Evolutionary conservation across 805 yeast species (phyloP), one percentile per base, ranked within the genome.

Genomic region (Kluyveromyces siamensis): DNA sequence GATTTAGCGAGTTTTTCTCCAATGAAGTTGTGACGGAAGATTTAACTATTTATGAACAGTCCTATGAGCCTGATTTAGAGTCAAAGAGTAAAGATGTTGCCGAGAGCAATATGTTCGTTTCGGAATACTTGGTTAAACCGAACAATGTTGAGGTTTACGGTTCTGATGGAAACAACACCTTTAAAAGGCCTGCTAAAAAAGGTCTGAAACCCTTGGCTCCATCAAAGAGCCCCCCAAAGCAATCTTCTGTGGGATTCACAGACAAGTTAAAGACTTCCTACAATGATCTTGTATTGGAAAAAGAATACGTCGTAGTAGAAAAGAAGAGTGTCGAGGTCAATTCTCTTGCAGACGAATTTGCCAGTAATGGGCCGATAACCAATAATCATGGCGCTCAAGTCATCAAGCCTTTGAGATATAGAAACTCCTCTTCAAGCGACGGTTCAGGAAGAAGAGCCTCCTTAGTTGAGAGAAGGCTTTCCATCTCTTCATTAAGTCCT

Each of bases 321-420:
- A 93, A 91, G 64, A 77, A 95, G 45, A 87, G 93, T 0, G 97
- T 91, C 3, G 98, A 93, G 62, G 95, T 91, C 8, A 91, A 91
- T 69, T 91, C 96, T 2, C 73, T 93, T 49, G 99, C 99, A 2
- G 98, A 91, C 65, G 96, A 90, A 63, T 70, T 91, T 46, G 90
- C 87, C 4, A 57, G 72, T 50, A 82, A 82, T 2, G 82, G 81
- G 1, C 66, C 72, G 49, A 43, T 35, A 8, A 33, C 45, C 4
- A 43, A 43, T 17, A 43, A 33, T 18, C 45, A 43, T 16, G 74
- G 76, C 7, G 72, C 75, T 6, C 73, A 75, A 33, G 81, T 77
- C 1, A 72, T 71, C 51, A 69, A 38, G 14, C 40, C 48, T n/a
- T 35, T 48, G 30, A 43, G 45, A 43, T 43, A 43, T 71, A 53